Evolutionary conservation across 495 filamentous ascomycete species (phyloP), one percentile per base, ranked within the genome.

Genomic region (Tuber borchii): DNA sequence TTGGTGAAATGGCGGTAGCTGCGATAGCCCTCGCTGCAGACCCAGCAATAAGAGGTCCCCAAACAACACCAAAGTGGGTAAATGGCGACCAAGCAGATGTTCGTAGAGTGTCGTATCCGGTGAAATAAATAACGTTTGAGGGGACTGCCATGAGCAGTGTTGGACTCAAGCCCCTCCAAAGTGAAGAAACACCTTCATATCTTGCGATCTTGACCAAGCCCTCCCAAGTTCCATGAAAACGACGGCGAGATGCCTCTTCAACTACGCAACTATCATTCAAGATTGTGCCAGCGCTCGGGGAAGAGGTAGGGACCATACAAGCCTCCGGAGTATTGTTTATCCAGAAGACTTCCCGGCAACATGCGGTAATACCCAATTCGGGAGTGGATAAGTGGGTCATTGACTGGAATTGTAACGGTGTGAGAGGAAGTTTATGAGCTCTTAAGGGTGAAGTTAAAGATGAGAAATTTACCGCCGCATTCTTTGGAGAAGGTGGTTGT

Each of bases 271-370:
- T 51, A 70, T 94, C 92, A n/a, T 83, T 84, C 14, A 83, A 70
- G 45, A 83, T 78, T 3, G 82, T 84, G 37, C 83, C 75, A 61
- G 82, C 81, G 48, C 76, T 79, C 37, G 77, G 80, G 70, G 78
- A 75, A 43, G 83, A 76, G 26, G 82, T 77, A 71, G 76, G 80
- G 17, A 88, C 89, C 80, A 97, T 85, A 83, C 96, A 98, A 82
- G 90, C 90, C 75, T 93, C 90, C 22, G 91, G 87, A 83, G 91
- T 91, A 82, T 97, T 95, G 81, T 92, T 93, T 76, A 94, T 88
- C 89, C 95, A 99, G 85, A 99, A 98, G 48, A 98, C 94, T 85
- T 99, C 95, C 73, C 95, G 90, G 82, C 95, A 99, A 84, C 95
- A 99, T 44, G 94, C 89, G 10, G 96, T 97, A 48, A 98, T 93